phyloP scores from a whole-genome alignment of 129 eudicot species.

The Pulicaria dysenterica region DNA sequence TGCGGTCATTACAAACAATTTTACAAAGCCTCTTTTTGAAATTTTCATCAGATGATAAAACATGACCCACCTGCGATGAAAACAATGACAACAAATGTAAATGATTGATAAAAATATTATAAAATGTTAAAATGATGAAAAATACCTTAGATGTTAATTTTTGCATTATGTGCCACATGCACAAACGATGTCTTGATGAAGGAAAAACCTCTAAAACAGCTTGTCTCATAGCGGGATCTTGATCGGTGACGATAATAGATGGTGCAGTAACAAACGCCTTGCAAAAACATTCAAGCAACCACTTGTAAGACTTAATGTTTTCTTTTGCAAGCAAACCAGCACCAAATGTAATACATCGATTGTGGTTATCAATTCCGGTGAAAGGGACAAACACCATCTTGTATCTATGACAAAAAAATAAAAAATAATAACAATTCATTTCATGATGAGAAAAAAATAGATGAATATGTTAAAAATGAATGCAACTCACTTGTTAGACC shows the following conservation, averaged over 20 bases:
- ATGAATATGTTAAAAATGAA: too few species aligned
- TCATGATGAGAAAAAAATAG: too few species aligned
- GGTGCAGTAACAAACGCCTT: not conserved
- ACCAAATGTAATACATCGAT: not conserved
- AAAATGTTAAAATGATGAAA: too few species aligned
- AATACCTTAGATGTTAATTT: not conserved
- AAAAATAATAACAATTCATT: too few species aligned
- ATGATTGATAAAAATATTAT: too few species aligned
- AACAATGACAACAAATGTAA: not conserved
- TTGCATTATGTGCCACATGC: not conserved
- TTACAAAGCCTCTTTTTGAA: not conserved
- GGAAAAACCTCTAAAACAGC: not conserved
- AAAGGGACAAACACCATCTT: not conserved
- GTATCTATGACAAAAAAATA: not conserved
- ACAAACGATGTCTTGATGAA: not conserved
- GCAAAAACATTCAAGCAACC: not conserved
- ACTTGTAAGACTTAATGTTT: not conserved
- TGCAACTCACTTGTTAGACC: not conserved
- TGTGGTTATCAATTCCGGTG: not conserved
- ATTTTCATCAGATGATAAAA: not conserved
- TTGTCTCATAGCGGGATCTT: not conserved
- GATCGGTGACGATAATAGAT: not conserved
- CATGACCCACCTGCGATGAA: too few species aligned
- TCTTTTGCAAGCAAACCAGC: not conserved
- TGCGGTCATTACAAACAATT: not conserved